Base-by-base conservation (phyloP, 345 rosid genomes). In the Nasturtium officinale region DNA sequence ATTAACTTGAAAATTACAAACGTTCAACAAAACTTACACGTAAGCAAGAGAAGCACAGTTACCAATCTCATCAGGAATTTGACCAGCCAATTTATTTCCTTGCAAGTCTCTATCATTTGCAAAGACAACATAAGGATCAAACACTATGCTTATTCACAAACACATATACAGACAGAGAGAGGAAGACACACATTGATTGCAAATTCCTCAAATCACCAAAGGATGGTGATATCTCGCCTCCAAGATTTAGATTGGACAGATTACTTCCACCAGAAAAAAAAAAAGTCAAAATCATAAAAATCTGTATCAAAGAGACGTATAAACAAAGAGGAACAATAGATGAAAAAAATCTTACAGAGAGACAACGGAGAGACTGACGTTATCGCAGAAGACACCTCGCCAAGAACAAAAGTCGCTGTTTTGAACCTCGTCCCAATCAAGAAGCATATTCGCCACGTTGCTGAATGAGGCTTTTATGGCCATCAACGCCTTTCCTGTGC, bases 21-120 rank as follows among this genome's bases (percentile, higher is more conserved):
- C 21, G 48, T 10, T 18, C 5, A 15, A 45, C 15, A 32, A 32
- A 20, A 37, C 52, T 74, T 84, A 96, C 99, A 92, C 62, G 64
- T 86, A 76, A 37, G 59, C 67, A 35, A 96, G 94, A 37, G 85
- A 72, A 59, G 74, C 85, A 73, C 98, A 96, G 77, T 92, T 85
- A 47, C 99, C 99, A 56, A 90, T 85, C 84, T 92, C 99, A 66
- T 89, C 98, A 0, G 99, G 98, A 30, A 96, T 89, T 78, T 92
- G 99, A 23, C 98, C 99, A 0, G 83, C 79, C 32, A 92, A 30
- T 45, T 86, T 81, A 69, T 92, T 96, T 15, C 96, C 97, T 73
- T 81, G 90, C 61, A 96, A 80, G 69, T 96, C 98, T 61, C 99
- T 96, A 84, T 66, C 21, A 55, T 29, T 9, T 3, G 3, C 16